Evolutionary conservation across 2,329 filamentous ascomycete genomes (phyloP).

Genomic region (Ophiostoma sp.): DNA sequence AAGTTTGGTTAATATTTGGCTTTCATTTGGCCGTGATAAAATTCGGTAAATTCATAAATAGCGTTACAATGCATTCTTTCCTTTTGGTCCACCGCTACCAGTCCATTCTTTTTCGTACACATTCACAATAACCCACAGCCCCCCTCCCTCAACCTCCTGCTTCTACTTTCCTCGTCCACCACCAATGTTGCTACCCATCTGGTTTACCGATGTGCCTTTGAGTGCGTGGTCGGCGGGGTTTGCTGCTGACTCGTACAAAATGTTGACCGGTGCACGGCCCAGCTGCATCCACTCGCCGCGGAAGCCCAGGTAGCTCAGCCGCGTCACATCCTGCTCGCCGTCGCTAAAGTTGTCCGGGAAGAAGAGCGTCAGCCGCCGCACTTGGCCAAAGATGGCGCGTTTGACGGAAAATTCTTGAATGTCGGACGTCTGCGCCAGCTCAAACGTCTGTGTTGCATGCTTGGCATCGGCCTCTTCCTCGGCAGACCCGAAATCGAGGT

Average conservation of each 20-base stretch:
- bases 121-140: neutral
- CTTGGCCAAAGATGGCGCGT: slow-evolving; percentile 83
- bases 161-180: slow-evolving; percentile 32
- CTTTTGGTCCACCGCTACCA: neutral
- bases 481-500: slow-evolving; percentile 80
- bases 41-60: neutral
- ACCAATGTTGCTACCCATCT: slow-evolving; percentile 58
- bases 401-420: slow-evolving; percentile 86
- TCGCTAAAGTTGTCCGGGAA: slow-evolving; percentile 87
- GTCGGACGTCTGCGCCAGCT: slow-evolving; percentile 74
- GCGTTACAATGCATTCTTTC: slow-evolving; percentile 2
- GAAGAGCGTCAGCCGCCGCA: slow-evolving; percentile 81
- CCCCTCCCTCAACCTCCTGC: no score
- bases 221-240: slow-evolving; percentile 84
- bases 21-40: neutral
- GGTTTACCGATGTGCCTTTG: slow-evolving; percentile 56
- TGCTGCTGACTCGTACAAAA: slow-evolving; percentile 90
- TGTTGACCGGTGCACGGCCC: slow-evolving; percentile 77
- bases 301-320: slow-evolving; percentile 83
- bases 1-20: neutral
- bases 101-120: slow-evolving; percentile 1
- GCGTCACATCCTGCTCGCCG: slow-evolving; percentile 77
- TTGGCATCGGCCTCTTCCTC: slow-evolving; percentile 62
- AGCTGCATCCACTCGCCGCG: slow-evolving; percentile 91
- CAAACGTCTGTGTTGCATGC: slow-evolving; percentile 61